Percentiles rank a stretch among this genome's conserved stretches.
These are phyloP conservation scores for Solanum etuberosum DNA, from an alignment of 257 asterid species.

Conservation along the genomic window DNA sequence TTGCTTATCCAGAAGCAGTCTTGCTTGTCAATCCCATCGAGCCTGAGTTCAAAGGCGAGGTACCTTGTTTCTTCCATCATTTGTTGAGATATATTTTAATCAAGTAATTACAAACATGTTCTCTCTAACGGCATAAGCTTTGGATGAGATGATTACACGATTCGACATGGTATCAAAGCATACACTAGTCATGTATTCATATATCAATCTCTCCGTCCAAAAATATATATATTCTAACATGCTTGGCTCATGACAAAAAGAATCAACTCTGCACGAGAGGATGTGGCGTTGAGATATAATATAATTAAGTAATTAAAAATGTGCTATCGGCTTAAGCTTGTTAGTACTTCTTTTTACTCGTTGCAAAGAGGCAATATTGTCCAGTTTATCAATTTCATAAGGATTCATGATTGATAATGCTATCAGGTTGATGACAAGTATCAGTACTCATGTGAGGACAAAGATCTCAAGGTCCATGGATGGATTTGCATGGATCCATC, in stretches of 20 bases:
- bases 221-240: neutral
- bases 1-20: constrained; percentile 83
- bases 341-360: neutral
- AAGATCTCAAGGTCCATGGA: constrained; percentile 61
- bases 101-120: neutral
- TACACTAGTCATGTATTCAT: neutral
- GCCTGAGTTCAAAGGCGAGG: constrained; percentile 77
- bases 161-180: neutral
- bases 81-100: neutral
- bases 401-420: neutral
- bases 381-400: neutral
- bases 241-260: neutral
- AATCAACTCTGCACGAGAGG: neutral
- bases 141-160: neutral
- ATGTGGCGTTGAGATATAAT: neutral
- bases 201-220: neutral
- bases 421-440: constrained; percentile 83
- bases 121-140: neutral
- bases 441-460: constrained; percentile 57
- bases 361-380: neutral
- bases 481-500: constrained; percentile 75
- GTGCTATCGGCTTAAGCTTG: neutral
- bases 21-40: constrained; percentile 63
- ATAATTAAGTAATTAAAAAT: neutral
- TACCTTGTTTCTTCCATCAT: neutral